Conservation (phyloP, 2,329 filamentous ascomycete species). For the Nemania diffusa region DNA sequence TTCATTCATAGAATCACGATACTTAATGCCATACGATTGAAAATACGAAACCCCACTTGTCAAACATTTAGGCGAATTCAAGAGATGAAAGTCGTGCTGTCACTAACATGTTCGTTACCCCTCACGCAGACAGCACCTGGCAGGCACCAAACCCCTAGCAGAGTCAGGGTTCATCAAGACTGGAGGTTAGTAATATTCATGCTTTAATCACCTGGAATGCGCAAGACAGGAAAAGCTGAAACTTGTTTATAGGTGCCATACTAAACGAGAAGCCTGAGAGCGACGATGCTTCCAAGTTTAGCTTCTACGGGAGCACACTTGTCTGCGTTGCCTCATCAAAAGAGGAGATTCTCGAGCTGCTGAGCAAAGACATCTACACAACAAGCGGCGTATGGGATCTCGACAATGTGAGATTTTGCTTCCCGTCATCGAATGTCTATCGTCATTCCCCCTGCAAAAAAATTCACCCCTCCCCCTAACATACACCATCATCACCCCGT, state of each 20-base stretch:
- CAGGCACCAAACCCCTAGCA: conserved; percentile 61
- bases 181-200: conserved; percentile 63
- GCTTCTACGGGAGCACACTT: conserved; percentile 80
- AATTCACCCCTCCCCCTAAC: not conserved
- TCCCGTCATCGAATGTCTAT: conserved; percentile 13
- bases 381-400: conserved; percentile 82
- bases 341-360: conserved; percentile 73
- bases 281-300: conserved; percentile 63
- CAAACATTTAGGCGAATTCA: not conserved
- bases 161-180: conserved; percentile 69
- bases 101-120: conserved; percentile 12
- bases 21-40: not conserved
- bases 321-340: conserved; percentile 72
- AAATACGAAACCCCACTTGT: not conserved
- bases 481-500: not conserved
- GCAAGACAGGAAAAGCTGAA: not conserved
- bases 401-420: conserved; percentile 64
- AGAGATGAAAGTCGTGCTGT: not conserved
- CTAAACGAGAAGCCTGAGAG: conserved; percentile 73
- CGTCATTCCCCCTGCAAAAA: not conserved
- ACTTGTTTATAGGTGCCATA: conserved; percentile 63
- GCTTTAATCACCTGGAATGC: not conserved
- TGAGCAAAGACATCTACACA: conserved; percentile 79
- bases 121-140: conserved; percentile 61
- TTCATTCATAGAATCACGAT: not conserved